phyloP scores from a whole-genome alignment of 2,329 filamentous ascomycete genomes.

The Pseudogymnoascus sp. region DNA sequence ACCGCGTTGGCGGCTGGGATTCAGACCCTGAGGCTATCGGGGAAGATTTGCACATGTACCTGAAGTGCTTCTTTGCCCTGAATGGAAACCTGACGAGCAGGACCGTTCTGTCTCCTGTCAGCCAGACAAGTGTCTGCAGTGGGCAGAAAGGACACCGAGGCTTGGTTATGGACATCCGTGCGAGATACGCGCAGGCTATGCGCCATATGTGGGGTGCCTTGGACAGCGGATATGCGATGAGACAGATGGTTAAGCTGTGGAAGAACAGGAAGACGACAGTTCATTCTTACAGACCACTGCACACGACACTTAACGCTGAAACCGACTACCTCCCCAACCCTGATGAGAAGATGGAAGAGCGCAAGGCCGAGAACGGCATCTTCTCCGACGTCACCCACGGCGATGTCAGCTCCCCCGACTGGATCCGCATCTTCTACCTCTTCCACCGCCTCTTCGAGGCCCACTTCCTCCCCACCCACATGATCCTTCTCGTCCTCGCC shows the following conservation, averaged over 20 bases:
- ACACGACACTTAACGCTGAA: slow-evolving; percentile 36
- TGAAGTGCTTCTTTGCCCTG: slow-evolving; percentile 69
- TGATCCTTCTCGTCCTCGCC: slow-evolving; percentile 53
- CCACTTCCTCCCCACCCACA: slow-evolving; percentile 62
- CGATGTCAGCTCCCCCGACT: slow-evolving; percentile 43
- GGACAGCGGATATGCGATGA: slow-evolving; percentile 57
- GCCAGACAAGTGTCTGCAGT: slow-evolving; percentile 63
- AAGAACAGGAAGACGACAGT: slow-evolving; percentile 48
- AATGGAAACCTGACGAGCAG: slow-evolving; percentile 59
- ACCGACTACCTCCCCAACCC: slow-evolving; percentile 19
- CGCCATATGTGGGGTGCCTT: slow-evolving; percentile 70
- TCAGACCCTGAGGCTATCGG: slow-evolving; percentile 62
- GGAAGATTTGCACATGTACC: slow-evolving; percentile 69
- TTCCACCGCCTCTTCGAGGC: slow-evolving; percentile 65
- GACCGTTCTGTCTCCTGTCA: slow-evolving; percentile 59
- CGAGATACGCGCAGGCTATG: slow-evolving; percentile 63
- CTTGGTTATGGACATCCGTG: slow-evolving; percentile 48
- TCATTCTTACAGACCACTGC: slow-evolving; percentile 47
- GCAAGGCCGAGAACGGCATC: slow-evolving; percentile 37
- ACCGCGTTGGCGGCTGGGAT: slow-evolving; percentile 65
- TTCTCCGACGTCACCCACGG: slow-evolving; percentile 48
- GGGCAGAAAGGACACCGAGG: slow-evolving; percentile 45
- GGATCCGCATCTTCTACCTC: slow-evolving; percentile 48
- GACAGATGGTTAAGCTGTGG: slow-evolving; percentile 50
- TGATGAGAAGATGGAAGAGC: neutral